Evolutionary conservation across 1,284 basidiomycete species (phyloP).

Genomic region (Malassezia slooffiae): DNA sequence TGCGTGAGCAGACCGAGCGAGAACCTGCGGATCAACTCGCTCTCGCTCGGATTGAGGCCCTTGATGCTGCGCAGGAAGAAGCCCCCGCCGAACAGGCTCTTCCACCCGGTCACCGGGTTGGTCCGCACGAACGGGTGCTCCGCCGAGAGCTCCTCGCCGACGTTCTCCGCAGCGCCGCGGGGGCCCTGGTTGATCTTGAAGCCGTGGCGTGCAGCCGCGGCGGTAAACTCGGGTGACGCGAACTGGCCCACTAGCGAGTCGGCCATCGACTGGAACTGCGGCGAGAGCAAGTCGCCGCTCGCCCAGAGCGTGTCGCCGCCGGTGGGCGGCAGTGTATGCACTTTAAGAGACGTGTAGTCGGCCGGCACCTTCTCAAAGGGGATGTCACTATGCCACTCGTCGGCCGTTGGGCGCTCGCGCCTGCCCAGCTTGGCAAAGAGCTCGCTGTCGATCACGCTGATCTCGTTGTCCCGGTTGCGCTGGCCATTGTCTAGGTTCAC

Average conservation of each 20-base stretch:
- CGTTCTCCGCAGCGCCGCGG: slow-evolving; percentile 52
- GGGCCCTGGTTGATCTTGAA: slow-evolving; percentile 35
- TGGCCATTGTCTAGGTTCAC: slow-evolving; percentile 18
- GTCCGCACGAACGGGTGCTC: slow-evolving; percentile 50
- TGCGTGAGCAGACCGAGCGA: slow-evolving; percentile 47
- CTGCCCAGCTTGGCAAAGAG: slow-evolving; percentile 6
- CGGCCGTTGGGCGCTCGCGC: neutral
- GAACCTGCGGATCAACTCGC: slow-evolving; percentile 52
- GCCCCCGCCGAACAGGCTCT: slow-evolving; percentile 57
- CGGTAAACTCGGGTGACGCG: slow-evolving; percentile 16
- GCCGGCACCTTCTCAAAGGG: slow-evolving; percentile 61
- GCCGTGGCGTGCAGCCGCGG: slow-evolving; percentile 22
- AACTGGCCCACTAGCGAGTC: slow-evolving; percentile 43
- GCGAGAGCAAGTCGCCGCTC: slow-evolving; percentile 54
- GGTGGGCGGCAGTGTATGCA: slow-evolving; percentile 21
- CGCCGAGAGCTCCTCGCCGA: slow-evolving; percentile 54
- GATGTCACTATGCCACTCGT: slow-evolving; percentile 52
- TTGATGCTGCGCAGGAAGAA: slow-evolving; percentile 54
- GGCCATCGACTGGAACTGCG: slow-evolving; percentile 54
- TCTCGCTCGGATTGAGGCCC: slow-evolving; percentile 56
- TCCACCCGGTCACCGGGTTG: slow-evolving; percentile 59
- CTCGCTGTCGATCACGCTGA: slow-evolving; percentile 26
- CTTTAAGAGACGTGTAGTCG: slow-evolving; percentile 51
- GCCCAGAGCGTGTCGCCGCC: slow-evolving; percentile 49
- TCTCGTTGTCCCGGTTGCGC: slow-evolving; percentile 24